phyloP scores from a whole-genome alignment of 139 green algal genomes.

The Tetraselmis chui region DNA sequence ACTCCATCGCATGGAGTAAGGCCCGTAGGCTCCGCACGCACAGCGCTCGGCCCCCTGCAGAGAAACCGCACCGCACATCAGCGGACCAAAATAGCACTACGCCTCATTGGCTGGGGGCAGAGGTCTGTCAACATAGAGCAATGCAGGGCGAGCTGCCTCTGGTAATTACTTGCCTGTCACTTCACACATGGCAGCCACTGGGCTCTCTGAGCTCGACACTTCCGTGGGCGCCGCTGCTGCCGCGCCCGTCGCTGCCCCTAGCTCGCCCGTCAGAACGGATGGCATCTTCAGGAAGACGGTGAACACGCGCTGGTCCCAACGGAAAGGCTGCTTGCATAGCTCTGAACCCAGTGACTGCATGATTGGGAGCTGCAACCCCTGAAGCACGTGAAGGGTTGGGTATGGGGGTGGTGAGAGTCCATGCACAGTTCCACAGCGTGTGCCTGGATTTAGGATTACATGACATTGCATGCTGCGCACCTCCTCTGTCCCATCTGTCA shows the following conservation, averaged over 20 bases:
- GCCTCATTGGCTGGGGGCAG: too few relatives aligned
- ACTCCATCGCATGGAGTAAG: conserved; percentile 16
- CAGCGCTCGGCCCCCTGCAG: background rate
- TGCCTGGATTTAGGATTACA: too few relatives aligned
- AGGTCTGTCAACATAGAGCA: too few relatives aligned
- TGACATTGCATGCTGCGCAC: conserved; percentile 5
- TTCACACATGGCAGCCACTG: conserved; percentile 6
- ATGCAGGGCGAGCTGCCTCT: too few relatives aligned
- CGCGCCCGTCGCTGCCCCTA: background rate
- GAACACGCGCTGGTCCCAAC: conserved; percentile 17
- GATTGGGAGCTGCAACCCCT: background rate
- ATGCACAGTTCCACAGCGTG: too few relatives aligned
- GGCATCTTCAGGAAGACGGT: conserved; percentile 11
- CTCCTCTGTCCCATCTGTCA: conserved; percentile 23
- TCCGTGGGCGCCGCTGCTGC: background rate
- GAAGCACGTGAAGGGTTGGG: too few relatives aligned
- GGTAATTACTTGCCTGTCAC: too few relatives aligned
- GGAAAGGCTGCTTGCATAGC: conserved; percentile 10
- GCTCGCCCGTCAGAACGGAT: background rate
- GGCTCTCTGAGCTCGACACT: background rate
- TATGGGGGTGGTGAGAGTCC: too few relatives aligned
- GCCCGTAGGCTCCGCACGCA: conserved; percentile 6
- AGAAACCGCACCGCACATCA: too few relatives aligned
- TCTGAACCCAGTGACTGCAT: background rate
- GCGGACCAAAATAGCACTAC: conserved; percentile 13